These are phyloP conservation scores for Schrenkiella parvula DNA, from an alignment of 345 rosid species.

Conservation along the genomic window DNA sequence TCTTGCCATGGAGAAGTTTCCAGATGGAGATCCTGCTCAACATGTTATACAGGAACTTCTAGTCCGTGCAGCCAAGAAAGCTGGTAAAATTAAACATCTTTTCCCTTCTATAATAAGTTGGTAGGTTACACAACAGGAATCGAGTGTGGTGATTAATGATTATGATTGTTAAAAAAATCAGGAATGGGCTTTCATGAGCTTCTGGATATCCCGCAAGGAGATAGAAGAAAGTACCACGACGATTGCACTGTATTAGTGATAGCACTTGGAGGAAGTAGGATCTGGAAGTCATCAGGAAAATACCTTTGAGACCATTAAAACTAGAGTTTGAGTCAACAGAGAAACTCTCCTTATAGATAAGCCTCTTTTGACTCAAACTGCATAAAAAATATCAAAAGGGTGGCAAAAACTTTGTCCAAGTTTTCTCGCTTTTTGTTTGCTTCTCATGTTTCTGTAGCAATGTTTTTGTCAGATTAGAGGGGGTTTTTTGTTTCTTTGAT, in stretches of 20 bases:
- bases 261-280: conserved; percentile 87
- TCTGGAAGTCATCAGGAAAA: conserved; percentile 99
- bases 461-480: conserved; percentile 24
- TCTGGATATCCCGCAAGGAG: conserved; percentile 95
- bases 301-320: conserved; percentile 44
- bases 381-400: neutral
- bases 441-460: conserved; percentile 14
- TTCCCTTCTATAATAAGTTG: neutral
- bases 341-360: neutral
- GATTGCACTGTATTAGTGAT: conserved; percentile 95
- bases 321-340: neutral
- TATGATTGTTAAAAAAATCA: conserved; percentile 11
- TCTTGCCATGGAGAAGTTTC: conserved; percentile 82
- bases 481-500: conserved; percentile 2
- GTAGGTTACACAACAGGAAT: too few species aligned
- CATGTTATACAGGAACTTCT: conserved; percentile 90
- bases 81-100: conserved; percentile 46
- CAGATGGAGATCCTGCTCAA: conserved; percentile 98
- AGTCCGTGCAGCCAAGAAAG: conserved; percentile 92
- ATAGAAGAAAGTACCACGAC: conserved; percentile 91
- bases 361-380: conserved; percentile 4
- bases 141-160: neutral
- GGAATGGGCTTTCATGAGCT: conserved; percentile 93
- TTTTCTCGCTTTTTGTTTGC: neutral
- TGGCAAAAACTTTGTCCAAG: neutral